These are phyloP conservation scores for Sanghuangporus baumii DNA, from an alignment of 1,284 basidiomycete genomes.

Conservation along the genomic window DNA sequence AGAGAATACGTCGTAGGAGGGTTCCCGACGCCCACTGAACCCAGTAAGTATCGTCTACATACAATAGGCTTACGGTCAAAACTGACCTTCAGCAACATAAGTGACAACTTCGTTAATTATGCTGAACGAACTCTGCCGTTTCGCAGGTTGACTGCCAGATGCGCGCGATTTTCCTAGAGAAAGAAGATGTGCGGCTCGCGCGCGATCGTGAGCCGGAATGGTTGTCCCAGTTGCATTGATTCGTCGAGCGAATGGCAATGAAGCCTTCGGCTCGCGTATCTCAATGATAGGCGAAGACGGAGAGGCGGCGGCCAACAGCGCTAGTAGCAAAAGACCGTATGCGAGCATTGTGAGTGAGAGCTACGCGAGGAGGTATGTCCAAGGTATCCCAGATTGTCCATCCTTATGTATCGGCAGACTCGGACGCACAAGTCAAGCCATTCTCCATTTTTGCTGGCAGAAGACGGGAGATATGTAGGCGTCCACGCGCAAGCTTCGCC, in stretches of 20 bases:
- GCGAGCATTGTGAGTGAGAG: neutral
- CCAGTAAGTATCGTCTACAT: no score
- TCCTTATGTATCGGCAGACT: neutral
- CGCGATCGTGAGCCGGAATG: constrained; percentile 12
- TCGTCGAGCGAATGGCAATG: constrained; percentile 5
- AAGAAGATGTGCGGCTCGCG: constrained; percentile 3
- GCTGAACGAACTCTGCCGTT: neutral
- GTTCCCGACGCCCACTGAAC: constrained; percentile 14
- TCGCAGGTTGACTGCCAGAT: neutral
- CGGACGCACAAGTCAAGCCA: neutral
- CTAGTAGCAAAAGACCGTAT: neutral
- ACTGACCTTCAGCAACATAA: neutral
- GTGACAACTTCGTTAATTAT: constrained; percentile 5
- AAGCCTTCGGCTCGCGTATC: constrained; percentile 4
- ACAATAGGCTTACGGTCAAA: neutral
- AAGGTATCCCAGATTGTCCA: neutral
- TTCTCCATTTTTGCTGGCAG: neutral
- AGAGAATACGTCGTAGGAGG: constrained; percentile 16
- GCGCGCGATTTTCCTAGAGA: neutral
- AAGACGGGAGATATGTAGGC: neutral
- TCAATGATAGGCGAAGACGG: neutral
- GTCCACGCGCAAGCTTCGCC: neutral
- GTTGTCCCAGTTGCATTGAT: constrained; percentile 4
- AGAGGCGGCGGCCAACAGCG: neutral
- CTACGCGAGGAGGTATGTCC: neutral